phyloP scores from a whole-genome alignment of 257 asterid species.

The Paraleonurus japonicus region DNA sequence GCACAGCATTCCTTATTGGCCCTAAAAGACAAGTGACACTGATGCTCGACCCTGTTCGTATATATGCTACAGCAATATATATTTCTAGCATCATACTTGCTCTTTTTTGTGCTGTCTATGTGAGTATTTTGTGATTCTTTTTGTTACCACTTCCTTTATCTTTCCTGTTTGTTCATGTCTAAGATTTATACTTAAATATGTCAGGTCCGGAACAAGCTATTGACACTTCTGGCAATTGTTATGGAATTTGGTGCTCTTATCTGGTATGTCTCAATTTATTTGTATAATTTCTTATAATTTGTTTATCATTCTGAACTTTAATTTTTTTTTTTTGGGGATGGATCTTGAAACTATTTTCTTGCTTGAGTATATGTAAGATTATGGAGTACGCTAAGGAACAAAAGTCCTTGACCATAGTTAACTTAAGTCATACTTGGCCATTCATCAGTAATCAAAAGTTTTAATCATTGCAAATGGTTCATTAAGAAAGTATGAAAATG shows the following conservation, averaged over 20 bases:
- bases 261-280: constrained; percentile 49
- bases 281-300: constrained; percentile 11
- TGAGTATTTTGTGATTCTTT: constrained; percentile 44
- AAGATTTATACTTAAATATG: constrained; percentile 10
- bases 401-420: neutral
- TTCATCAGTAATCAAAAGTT: neutral
- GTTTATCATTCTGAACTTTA: neutral
- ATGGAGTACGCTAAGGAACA: neutral
- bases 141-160: neutral
- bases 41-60: constrained; percentile 97
- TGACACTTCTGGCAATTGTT: constrained; percentile 76
- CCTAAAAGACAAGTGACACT: constrained; percentile 91
- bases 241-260: constrained; percentile 92
- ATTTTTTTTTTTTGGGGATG: constrained; percentile 7
- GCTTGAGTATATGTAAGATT: neutral
- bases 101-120: constrained; percentile 89
- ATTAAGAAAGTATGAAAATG: neutral
- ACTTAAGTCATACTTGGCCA: neutral
- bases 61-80: constrained; percentile 95
- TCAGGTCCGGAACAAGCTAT: constrained; percentile 84
- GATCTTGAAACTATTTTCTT: constrained; percentile 15
- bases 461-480: neutral
- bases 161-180: constrained; percentile 14
- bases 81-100: constrained; percentile 90
- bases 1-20: constrained; percentile 99